phyloP scores from a whole-genome alignment of 257 asterid species.

The Gentiana macrophylla region DNA sequence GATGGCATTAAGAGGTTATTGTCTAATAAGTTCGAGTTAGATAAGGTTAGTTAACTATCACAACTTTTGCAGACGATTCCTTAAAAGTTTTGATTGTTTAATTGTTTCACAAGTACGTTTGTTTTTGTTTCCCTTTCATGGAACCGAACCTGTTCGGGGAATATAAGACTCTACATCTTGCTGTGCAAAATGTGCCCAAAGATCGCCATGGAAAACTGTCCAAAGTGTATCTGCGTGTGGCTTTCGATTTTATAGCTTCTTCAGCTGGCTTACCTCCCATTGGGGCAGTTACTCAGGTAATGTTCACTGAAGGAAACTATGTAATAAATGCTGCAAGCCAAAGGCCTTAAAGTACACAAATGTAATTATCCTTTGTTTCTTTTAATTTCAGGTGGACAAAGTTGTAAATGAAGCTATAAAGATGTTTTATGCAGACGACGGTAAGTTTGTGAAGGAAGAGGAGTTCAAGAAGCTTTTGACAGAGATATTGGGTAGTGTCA shows the following conservation, averaged over 20 bases:
- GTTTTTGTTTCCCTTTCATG: background rate
- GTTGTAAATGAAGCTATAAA: constrained; percentile 46
- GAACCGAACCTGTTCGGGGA: background rate
- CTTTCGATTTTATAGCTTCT: constrained; percentile 65
- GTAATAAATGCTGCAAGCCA: too few relatives aligned
- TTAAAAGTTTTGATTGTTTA: background rate
- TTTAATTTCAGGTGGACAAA: constrained; percentile 49
- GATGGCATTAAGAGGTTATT: constrained; percentile 61
- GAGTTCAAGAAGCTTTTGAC: constrained; percentile 76
- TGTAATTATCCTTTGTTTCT: background rate
- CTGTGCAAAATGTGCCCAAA: constrained; percentile 36
- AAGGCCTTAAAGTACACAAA: too few relatives aligned
- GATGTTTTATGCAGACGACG: constrained; percentile 50
- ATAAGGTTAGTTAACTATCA: constrained; percentile 40
- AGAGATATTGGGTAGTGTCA: constrained; percentile 59
- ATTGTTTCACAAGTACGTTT: background rate
- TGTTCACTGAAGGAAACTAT: too few relatives aligned
- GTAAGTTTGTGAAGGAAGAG: constrained; percentile 61
- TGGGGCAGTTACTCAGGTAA: constrained; percentile 72
- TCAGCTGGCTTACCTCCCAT: constrained; percentile 84
- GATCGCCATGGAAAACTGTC: constrained; percentile 65
- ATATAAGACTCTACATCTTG: constrained; percentile 51
- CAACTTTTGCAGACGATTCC: background rate
- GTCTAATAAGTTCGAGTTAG: constrained; percentile 71
- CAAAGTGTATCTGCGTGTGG: constrained; percentile 48